Evolutionary conservation across 1,284 basidiomycete species (phyloP).

Genomic region (Fomitopsis palustris): DNA sequence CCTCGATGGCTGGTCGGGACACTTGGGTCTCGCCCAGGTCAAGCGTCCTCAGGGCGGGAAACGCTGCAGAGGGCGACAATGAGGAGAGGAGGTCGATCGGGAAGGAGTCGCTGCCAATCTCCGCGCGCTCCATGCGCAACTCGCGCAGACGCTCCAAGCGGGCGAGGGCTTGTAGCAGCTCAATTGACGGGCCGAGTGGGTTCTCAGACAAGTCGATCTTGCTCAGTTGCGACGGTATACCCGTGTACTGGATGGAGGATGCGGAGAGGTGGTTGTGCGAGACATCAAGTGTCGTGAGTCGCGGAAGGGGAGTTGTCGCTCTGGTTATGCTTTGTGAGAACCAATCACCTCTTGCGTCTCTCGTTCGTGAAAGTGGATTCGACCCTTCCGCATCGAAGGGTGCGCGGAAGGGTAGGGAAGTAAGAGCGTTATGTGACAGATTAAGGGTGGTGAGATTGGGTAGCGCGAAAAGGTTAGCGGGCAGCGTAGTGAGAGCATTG

Average conservation of each 20-base stretch:
- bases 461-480: conserved; percentile 61
- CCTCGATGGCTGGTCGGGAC: conserved; percentile 40
- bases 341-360: conserved; percentile 41
- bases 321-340: conserved; percentile 60
- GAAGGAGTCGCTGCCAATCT: conserved; percentile 59
- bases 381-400: conserved; percentile 38
- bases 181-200: conserved; percentile 27
- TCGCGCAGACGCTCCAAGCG: conserved; percentile 53
- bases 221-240: conserved; percentile 28
- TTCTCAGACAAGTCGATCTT: conserved; percentile 39
- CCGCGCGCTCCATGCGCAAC: conserved; percentile 50
- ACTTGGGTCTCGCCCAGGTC: conserved; percentile 65
- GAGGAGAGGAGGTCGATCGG: conserved; percentile 38
- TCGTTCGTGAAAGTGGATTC: conserved; percentile 21
- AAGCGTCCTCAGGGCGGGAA: conserved; percentile 50
- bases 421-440: conserved; percentile 65
- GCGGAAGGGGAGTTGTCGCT: conserved; percentile 59
- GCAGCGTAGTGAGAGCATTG: conserved; percentile 60
- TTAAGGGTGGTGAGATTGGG: conserved; percentile 64
- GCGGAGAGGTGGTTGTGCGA: conserved; percentile 63
- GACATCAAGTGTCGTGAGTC: conserved; percentile 52
- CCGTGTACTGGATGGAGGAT: conserved; percentile 45
- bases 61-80: conserved; percentile 27
- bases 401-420: conserved; percentile 55
- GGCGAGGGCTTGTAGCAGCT: conserved; percentile 47